Base-by-base conservation (phyloP, 2,329 filamentous ascomycete species). In the Pyrenochaeta sp. region DNA sequence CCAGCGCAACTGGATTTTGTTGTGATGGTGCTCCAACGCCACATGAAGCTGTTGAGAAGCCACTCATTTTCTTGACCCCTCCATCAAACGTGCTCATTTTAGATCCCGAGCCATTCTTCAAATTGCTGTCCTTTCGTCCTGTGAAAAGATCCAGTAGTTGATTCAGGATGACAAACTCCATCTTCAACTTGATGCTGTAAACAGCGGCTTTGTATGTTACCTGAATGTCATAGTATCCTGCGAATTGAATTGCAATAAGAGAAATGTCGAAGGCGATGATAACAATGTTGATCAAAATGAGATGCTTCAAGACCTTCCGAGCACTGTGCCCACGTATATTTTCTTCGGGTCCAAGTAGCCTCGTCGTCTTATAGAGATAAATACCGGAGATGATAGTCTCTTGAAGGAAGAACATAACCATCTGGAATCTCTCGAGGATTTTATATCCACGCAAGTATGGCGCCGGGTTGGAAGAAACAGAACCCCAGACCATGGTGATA, bases 131-230 rank as follows among this genome's bases (percentile, higher is more conserved):
- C 9, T 27, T 27, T 4, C 23, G 23, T 9, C 23, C 23, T 27
- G 23, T 27, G 9, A 27, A 27, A 27, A 27, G 23, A 9, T 27
- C 23, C 23, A 27, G 23, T 14, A 68, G 60, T 31, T 48, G 51
- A 45, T 83, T 77, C 17, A 86, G 68, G 49, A 86, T 78, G 15
- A 79, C 78, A 56, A 81, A 79, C 64, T 85, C 84, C 17, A 84
- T 75, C 57, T 83, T 81, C 20, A 83, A 69, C 57, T 79, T 79
- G 54, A 78, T 58, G 51, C 73, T 75, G 60, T 79, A 79, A 2
- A 76, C 70, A 6, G 77, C 73, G 6, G 61, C 68, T 53, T 78
- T 78, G 45, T 74, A 67, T 1, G 71, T 71, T 3, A 69, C 71
- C 48, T 78, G 74, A 3, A 78, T 60, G 33, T 75, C 71, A 51